A percentile compares a stretch with the other conserved stretches of the same genome.
Conservation (phyloP, 306 rosid species). For the Gleditsia sinensis region DNA sequence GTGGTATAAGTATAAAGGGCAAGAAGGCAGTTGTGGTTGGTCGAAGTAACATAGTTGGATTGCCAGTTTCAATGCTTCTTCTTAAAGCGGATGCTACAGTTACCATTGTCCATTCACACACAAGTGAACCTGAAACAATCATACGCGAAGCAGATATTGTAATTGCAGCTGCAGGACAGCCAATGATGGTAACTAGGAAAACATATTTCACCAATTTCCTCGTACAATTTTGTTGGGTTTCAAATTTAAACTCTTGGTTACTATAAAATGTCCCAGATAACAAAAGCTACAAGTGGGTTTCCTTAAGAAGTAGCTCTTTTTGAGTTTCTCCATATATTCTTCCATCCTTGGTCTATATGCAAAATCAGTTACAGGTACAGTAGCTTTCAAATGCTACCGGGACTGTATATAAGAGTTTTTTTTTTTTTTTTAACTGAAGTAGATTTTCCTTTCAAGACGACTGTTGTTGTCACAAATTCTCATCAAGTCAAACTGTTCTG, state of each 20-base stretch:
- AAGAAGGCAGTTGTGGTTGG: constrained; percentile 93
- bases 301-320: constrained; percentile 14
- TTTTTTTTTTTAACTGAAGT: no score
- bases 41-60: constrained; percentile 92
- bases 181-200: constrained; percentile 65
- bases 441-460: constrained; percentile 21
- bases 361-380: neutral
- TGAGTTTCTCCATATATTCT: neutral
- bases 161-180: constrained; percentile 95
- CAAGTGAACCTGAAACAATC: constrained; percentile 64
- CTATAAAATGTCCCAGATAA: constrained; percentile 4
- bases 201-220: neutral
- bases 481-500: neutral
- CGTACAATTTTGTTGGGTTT: constrained; percentile 18
- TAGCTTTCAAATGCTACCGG: constrained; percentile 14
- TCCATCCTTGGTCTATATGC: neutral
- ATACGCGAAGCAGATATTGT: constrained; percentile 82
- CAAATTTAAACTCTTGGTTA: neutral
- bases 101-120: constrained; percentile 71
- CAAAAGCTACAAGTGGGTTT: neutral
- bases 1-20: constrained; percentile 74
- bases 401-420: neutral
- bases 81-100: constrained; percentile 90
- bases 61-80: constrained; percentile 86
- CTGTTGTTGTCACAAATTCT: neutral